Evolutionary conservation across 495 filamentous ascomycete species (phyloP), one percentile per base, ranked within the genome.

Genomic region (Talaromyces adpressus): DNA sequence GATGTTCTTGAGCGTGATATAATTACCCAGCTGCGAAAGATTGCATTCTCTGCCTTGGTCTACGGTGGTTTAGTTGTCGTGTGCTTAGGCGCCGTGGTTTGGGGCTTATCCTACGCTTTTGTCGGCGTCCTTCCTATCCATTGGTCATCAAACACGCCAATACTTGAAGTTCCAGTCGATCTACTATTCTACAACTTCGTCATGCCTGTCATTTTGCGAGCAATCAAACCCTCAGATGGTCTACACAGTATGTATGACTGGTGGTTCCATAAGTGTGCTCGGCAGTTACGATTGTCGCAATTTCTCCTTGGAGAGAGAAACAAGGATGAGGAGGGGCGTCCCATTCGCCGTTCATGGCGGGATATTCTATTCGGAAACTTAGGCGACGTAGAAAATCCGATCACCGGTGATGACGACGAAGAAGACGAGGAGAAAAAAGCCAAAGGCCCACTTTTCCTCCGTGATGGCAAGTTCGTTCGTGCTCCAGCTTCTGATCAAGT

Each of bases 1-100:
- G 94, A 99, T 76, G 94, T 99, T 6, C 83, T 99, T 18, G 95
- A 99, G 72, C 86, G 95, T 32, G 96, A 87, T 69, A 90, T 99
- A 49, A 85, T 90, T 6, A 96, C 91, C 1, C 94, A 99, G 73
- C 84, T 99, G 11, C 87, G 93, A 32, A 99, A 99, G 78, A 99
- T 99, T 36, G 84, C 90, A 1, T 97, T 97, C 67, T 96, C 91
- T 67, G 95, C 92, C 29, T 81, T 99, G 41, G 94, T 99, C 4
- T 99, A 99, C 68, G 94, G 94, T 22, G 91, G 88, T 0, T 77
- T 99, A 47, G 93, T 99, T 57, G 87, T 97, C 23, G 77, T 98
- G 14, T 98, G 94, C 71, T 84, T 99, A 7, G 94, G 94, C 3
- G 93, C 92, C 32, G 92, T 99, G 11, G 92, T 99, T 6, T 99